phyloP scores from a whole-genome alignment of 2,329 filamentous ascomycete genomes.

The Pyricularia sp. region DNA sequence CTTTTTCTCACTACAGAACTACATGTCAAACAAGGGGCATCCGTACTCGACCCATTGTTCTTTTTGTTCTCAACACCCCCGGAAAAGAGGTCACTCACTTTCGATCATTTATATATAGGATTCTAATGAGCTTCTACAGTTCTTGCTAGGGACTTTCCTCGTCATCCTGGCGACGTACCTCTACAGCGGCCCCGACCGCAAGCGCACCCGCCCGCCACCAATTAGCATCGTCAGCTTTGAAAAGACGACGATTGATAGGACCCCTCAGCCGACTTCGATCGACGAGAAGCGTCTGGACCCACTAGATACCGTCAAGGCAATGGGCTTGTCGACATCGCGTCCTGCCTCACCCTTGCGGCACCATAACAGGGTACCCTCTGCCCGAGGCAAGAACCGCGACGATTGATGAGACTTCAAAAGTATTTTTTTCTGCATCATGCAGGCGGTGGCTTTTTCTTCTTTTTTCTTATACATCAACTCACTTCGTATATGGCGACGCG shows the following conservation, averaged over 20 bases:
- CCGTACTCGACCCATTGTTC: background rate
- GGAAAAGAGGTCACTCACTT: background rate
- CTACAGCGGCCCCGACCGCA: slow-evolving; percentile 57
- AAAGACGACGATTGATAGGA: slow-evolving; percentile 52
- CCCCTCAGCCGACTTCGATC: slow-evolving; percentile 15
- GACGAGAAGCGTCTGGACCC: slow-evolving; percentile 24
- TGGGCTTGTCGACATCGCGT: slow-evolving; percentile 31
- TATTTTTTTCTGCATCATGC: background rate
- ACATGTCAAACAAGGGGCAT: background rate
- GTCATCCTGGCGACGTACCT: slow-evolving; percentile 77
- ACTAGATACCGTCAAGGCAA: slow-evolving; percentile 22
- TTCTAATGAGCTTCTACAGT: slow-evolving; percentile 36
- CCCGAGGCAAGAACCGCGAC: slow-evolving; percentile 23
- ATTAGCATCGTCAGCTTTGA: slow-evolving; percentile 64
- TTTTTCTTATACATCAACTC: background rate
- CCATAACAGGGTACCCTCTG: slow-evolving; percentile 21
- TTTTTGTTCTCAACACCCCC: background rate
- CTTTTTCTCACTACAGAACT: background rate
- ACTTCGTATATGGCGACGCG: background rate
- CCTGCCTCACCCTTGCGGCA: slow-evolving; percentile 29
- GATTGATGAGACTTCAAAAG: slow-evolving; percentile 13
- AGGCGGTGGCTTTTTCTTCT: background rate
- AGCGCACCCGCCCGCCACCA: slow-evolving; percentile 46
- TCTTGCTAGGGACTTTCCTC: slow-evolving; percentile 63
- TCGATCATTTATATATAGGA: background rate